phyloP scores from a whole-genome alignment of 2,329 filamentous ascomycete genomes.

The Furcasterigmium sp. region DNA sequence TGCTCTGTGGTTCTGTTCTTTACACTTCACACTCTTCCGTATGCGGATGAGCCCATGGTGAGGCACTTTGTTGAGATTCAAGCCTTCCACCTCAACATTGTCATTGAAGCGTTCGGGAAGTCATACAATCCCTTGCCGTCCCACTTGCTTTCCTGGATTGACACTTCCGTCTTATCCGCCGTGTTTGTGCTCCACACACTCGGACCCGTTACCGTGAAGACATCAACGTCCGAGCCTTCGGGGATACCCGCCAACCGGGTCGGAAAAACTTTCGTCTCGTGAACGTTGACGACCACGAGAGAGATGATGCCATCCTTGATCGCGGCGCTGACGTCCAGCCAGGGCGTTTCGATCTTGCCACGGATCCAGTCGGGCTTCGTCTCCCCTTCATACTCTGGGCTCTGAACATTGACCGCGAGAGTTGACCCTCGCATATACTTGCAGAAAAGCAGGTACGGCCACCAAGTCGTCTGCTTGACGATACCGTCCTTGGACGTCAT shows the following conservation, averaged over 20 bases:
- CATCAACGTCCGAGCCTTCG: conserved; percentile 42
- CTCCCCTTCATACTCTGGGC: conserved; percentile 57
- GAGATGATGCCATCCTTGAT: conserved; percentile 54
- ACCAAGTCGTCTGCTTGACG: conserved; percentile 69
- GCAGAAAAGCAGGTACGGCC: conserved; percentile 63
- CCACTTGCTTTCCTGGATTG: conserved; percentile 43
- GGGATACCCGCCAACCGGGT: conserved; percentile 51
- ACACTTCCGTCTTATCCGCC: conserved; percentile 56
- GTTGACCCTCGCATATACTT: conserved; percentile 65
- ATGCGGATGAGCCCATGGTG: too few relatives aligned
- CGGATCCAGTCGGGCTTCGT: conserved; percentile 62
- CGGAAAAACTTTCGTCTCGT: conserved; percentile 53
- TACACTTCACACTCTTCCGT: too few relatives aligned
- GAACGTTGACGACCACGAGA: conserved; percentile 69
- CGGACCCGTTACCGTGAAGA: conserved; percentile 58
- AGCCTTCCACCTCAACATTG: conserved; percentile 57
- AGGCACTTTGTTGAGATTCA: not conserved
- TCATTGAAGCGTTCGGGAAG: conserved; percentile 68
- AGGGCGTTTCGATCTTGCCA: conserved; percentile 62
- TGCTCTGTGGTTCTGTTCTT: too few relatives aligned
- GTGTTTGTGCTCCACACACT: conserved; percentile 59
- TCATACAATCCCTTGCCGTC: conserved; percentile 54
- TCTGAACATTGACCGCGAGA: conserved; percentile 59
- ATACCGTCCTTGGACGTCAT: conserved; percentile 64
- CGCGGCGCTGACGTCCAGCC: conserved; percentile 62